These are phyloP conservation scores for Wickerhamiella pararugosa DNA, from an alignment of 1,139 yeast genomes.

Conservation along the genomic window DNA sequence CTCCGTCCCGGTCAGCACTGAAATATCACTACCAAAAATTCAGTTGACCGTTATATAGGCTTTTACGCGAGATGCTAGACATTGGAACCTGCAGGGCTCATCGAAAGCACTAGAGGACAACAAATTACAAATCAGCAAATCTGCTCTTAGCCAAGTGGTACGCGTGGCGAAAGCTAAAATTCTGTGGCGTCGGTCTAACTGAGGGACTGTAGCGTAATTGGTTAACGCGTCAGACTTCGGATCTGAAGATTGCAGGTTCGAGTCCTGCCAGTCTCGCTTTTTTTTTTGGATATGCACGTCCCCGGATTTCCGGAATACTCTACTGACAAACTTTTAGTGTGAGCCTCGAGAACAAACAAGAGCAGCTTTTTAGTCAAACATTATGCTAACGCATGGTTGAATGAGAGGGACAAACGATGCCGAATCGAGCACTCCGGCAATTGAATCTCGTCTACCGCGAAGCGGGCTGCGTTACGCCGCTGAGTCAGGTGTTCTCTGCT, in stretches of 20 bases:
- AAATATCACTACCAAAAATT: too few species aligned
- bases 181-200: neutral
- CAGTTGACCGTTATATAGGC: too few species aligned
- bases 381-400: neutral
- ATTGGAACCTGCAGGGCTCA: too few species aligned
- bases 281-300: slow-evolving; percentile 1
- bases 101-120: too few species aligned
- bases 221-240: slow-evolving; percentile 23
- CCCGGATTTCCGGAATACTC: neutral
- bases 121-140: too few species aligned
- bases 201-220: slow-evolving; percentile 31
- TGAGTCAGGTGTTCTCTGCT: too few species aligned
- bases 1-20: too few species aligned
- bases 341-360: neutral
- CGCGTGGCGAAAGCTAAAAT: too few species aligned
- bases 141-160: too few species aligned
- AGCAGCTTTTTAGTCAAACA: neutral
- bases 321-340: neutral
- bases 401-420: neutral
- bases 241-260: slow-evolving; percentile 15
- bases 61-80: too few species aligned
- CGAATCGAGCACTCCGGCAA: neutral
- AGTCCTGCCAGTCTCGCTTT: slow-evolving; percentile 19
- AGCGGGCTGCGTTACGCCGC: too few species aligned
- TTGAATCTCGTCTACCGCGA: neutral